Percentiles rank a stretch among this genome's conserved stretches.
Conservation (phyloP, 1,284 basidiomycete genomes). For the Papiliotrema nemorosa region DNA sequence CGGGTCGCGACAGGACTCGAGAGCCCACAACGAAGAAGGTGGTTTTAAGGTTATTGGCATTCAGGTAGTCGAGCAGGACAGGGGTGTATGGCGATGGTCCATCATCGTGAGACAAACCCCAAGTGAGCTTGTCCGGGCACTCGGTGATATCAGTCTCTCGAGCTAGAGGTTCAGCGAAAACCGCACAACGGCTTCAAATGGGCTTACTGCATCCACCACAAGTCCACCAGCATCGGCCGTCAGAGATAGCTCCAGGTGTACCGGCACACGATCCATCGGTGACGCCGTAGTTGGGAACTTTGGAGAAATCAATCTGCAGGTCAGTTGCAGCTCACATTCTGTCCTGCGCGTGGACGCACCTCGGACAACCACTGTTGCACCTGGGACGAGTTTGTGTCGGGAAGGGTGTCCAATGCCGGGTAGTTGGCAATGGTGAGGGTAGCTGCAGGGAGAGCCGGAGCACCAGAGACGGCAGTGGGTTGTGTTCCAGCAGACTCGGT, state of each 20-base stretch:
- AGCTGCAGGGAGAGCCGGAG: conserved; percentile 46
- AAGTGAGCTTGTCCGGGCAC: conserved; percentile 75
- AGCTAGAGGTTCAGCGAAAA: conserved; percentile 31
- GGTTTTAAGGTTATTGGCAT: conserved; percentile 62
- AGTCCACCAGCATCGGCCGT: conserved; percentile 79
- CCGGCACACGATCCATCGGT: conserved; percentile 54
- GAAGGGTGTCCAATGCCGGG: conserved; percentile 64
- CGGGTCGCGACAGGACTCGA: conserved; percentile 74
- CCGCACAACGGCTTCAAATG: not conserved
- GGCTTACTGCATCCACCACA: conserved; percentile 66
- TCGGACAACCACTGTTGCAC: conserved; percentile 71
- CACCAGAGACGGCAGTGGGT: conserved; percentile 44
- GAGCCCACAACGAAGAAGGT: conserved; percentile 95
- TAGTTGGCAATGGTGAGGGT: conserved; percentile 51
- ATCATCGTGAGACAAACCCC: conserved; percentile 56
- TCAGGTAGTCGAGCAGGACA: conserved; percentile 51
- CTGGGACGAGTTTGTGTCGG: conserved; percentile 63
- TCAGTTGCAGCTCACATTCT: not conserved
- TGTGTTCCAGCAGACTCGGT: conserved; percentile 41
- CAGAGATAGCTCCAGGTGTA: conserved; percentile 59
- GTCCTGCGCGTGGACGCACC: conserved; percentile 42
- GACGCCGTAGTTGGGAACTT: conserved; percentile 35
- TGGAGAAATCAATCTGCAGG: conserved; percentile 28
- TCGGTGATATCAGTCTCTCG: conserved; percentile 66
- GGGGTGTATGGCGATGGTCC: conserved; percentile 74